These are phyloP conservation scores for Triticum timopheevii DNA, from an alignment of 176 grass and related monocot species.

Conservation along the genomic window DNA sequence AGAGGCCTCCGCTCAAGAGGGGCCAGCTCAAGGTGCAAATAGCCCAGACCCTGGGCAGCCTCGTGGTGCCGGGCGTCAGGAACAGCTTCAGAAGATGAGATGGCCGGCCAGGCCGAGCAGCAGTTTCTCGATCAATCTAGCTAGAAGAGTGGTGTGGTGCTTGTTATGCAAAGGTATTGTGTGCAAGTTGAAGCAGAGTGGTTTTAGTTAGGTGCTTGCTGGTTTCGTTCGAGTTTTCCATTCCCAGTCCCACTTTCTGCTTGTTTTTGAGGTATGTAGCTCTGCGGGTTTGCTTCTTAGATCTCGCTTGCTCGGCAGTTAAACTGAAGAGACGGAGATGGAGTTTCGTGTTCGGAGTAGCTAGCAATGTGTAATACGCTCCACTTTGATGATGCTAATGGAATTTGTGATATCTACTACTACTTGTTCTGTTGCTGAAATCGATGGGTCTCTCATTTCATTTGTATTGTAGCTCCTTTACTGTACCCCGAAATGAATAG, in stretches of 20 bases:
- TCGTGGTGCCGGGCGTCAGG: constrained; percentile 24
- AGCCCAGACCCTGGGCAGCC: constrained; percentile 19
- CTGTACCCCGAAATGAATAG: too few species aligned
- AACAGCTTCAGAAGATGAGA: constrained; percentile 37
- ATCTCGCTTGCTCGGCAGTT: not conserved
- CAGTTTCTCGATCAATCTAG: not conserved
- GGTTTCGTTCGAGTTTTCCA: not conserved
- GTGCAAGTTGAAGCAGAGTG: not conserved
- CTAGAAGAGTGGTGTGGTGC: not conserved
- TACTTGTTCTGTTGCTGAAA: not conserved
- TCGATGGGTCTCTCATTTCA: not conserved
- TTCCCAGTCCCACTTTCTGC: not conserved
- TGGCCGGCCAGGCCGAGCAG: not conserved
- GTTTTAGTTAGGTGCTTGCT: not conserved
- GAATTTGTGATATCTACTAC: not conserved
- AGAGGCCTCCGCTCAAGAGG: not conserved
- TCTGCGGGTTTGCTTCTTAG: not conserved
- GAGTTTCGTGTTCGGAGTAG: not conserved
- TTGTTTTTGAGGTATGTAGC: not conserved
- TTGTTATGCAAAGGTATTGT: not conserved
- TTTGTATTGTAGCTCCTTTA: too few species aligned
- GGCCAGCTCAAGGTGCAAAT: constrained; percentile 36
- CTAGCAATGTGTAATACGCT: too few species aligned
- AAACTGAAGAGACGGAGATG: not conserved
- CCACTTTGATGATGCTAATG: not conserved